Evolutionary conservation across 805 yeast genomes (phyloP), one percentile per base, ranked within the genome.

Genomic region (Kuraishia capsulata): DNA sequence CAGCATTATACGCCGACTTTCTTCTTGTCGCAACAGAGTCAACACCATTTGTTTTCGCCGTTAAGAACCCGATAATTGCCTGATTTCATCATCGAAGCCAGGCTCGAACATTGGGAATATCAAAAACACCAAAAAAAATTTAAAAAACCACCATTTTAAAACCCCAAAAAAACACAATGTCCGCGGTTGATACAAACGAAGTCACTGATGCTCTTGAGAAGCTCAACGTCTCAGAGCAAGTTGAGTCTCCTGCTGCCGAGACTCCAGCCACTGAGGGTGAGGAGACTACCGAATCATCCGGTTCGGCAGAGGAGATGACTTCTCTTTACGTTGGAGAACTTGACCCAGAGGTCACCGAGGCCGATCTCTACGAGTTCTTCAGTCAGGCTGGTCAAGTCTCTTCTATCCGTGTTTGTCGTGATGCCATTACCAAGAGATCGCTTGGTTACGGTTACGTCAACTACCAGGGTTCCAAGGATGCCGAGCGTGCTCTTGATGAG

Each of bases 371-470:
- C 61, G 98, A 92, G 72, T 72, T 89, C 55, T 92, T 92, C 73
- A 84, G 95, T 48, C 88, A 85, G 58, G 74, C 90, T 54, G 98
- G 97, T 52, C 88, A 86, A 57, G 97, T 92, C 44, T 77, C 96
- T 24, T 86, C 96, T 46, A 89, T 92, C 64, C 89, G 97, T 72
- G 96, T 92, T 48, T 92, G 98, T 73, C 90, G 98, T 71, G 97
- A 92, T 61, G 95, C 97, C 52, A 82, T 92, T 53, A 80, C 97
- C 63, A 86, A 90, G 73, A 88, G 87, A 60, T 90, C 97, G 45
- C 78, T 92, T 52, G 97, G 98, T 60, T 92, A 92, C 66, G 98
- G 96, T 56, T 92, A 92, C 70, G 96, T 92, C 57, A 92, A 92
- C 82, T 92, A 71, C 81, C 88, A 81, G 71, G 78, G 81, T 64